A percentile compares a stretch with the other conserved stretches of the same genome.
Evolutionary conservation across 2,329 filamentous ascomycete species (phyloP).

Genomic region (Albifimbria verrucaria): DNA sequence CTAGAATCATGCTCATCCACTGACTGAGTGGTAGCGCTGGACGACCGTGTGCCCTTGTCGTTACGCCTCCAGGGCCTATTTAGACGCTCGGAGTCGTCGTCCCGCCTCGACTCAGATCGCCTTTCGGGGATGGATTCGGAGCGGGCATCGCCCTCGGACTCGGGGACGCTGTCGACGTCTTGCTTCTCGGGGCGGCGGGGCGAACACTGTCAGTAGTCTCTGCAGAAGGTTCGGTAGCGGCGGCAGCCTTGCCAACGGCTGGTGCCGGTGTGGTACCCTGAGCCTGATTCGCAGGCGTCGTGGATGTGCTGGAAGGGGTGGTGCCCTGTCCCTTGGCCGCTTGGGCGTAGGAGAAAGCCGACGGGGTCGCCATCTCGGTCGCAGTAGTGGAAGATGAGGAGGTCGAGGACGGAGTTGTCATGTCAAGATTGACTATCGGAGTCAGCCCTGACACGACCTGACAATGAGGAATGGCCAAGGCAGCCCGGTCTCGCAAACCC

Average conservation of each 20-base stretch:
- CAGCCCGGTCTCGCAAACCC: background rate
- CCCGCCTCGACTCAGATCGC: constrained; percentile 29
- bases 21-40: constrained; percentile 62
- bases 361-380: constrained; percentile 48
- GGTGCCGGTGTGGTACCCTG: constrained; percentile 25
- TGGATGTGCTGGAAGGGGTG: constrained; percentile 25
- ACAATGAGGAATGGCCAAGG: background rate
- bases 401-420: constrained; percentile 22
- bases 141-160: constrained; percentile 33
- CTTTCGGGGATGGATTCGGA: constrained; percentile 30
- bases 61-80: constrained; percentile 38
- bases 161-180: constrained; percentile 29
- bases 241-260: constrained; percentile 16
- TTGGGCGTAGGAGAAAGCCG: constrained; percentile 89
- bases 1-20: constrained; percentile 56
- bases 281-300: constrained; percentile 18
- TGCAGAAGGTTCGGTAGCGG: constrained; percentile 20
- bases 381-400: constrained; percentile 17
- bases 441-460: constrained; percentile 2
- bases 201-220: constrained; percentile 19
- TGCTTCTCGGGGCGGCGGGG: constrained; percentile 26
- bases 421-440: constrained; percentile 14
- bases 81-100: constrained; percentile 34
- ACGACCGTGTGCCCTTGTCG: constrained; percentile 52
- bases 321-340: constrained; percentile 76